These are phyloP conservation scores for Ogataea pini DNA, from an alignment of 805 yeast species.

Conservation along the genomic window DNA sequence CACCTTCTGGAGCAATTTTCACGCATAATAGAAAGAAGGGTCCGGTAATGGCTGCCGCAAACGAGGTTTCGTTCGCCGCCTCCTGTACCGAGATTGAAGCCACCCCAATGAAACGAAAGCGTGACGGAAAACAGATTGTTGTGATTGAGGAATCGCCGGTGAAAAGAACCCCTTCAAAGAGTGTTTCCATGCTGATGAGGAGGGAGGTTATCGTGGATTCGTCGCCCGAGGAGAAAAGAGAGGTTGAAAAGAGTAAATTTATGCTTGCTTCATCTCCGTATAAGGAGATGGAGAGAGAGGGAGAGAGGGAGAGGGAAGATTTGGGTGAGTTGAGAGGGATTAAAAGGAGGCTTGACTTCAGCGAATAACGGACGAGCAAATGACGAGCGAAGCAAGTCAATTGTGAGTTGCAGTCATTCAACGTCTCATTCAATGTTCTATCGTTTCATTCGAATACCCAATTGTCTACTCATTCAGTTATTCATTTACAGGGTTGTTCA, in stretches of 20 bases:
- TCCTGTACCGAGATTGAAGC: constrained; percentile 30
- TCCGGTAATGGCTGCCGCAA: not conserved
- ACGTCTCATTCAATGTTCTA: no score
- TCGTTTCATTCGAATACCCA: no score
- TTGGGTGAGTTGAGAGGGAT: constrained; percentile 11
- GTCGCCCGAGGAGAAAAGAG: not conserved
- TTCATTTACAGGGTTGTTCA: no score
- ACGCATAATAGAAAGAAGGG: constrained; percentile 22
- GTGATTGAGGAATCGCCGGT: constrained; percentile 28
- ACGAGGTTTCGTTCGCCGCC: not conserved
- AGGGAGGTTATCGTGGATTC: constrained; percentile 7
- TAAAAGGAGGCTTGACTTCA: constrained; percentile 26
- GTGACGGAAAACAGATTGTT: constrained; percentile 6
- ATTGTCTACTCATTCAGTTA: no score
- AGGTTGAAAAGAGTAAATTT: not conserved
- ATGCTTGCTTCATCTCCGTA: constrained; percentile 40
- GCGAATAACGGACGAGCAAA: constrained; percentile 7
- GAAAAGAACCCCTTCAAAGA: constrained; percentile 15
- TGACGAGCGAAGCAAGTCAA: not conserved
- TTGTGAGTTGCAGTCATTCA: no score
- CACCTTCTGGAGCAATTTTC: constrained; percentile 17
- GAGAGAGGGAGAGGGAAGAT: constrained; percentile 1
- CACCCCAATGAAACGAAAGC: constrained; percentile 29
- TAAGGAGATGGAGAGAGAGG: not conserved
- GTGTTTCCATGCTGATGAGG: constrained; percentile 3